A percentile compares a stretch with the other conserved stretches of the same genome.
Evolutionary conservation across 2,329 filamentous ascomycete genomes (phyloP).

Genomic region (Domatiomyces globalis): DNA sequence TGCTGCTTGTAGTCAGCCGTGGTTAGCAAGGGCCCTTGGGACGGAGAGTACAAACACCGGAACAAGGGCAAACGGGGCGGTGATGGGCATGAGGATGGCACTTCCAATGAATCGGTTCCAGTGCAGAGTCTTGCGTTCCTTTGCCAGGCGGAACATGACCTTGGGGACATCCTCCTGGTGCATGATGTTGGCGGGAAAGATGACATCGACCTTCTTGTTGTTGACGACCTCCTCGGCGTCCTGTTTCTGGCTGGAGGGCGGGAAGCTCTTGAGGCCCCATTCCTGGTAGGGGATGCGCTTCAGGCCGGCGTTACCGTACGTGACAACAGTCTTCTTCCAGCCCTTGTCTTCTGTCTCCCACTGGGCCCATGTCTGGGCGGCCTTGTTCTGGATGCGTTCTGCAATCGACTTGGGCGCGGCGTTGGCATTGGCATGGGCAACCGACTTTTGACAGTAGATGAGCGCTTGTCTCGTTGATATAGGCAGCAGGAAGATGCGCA

Average conservation of each 20-base stretch:
- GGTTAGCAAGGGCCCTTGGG: conserved; percentile 5
- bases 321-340: conserved; percentile 79
- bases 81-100: conserved; percentile 66
- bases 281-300: conserved; percentile 88
- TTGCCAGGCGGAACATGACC: conserved; percentile 57
- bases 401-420: conserved; percentile 35
- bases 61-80: conserved; percentile 65
- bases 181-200: conserved; percentile 62
- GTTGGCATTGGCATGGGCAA: conserved; percentile 40
- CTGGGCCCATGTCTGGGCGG: conserved; percentile 61
- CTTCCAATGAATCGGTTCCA: conserved; percentile 66
- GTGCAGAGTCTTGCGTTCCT: conserved; percentile 68
- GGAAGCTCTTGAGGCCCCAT: conserved; percentile 94
- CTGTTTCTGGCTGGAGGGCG: conserved; percentile 57
- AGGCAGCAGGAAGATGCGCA: conserved; percentile 89
- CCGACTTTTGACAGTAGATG: conserved; percentile 74
- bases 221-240: conserved; percentile 49
- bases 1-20: conserved; percentile 34
- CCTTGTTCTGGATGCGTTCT: conserved; percentile 58
- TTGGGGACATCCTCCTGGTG: conserved; percentile 47
- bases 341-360: conserved; percentile 77
- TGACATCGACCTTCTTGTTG: conserved; percentile 53
- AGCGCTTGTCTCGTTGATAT: conserved; percentile 83
- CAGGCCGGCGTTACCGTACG: conserved; percentile 73
- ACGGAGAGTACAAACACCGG: conserved; percentile 52